Percentiles rank a stretch among this genome's conserved stretches.
Evolutionary conservation across 495 filamentous ascomycete genomes (phyloP).

Genomic region (Neurospora sp.): DNA sequence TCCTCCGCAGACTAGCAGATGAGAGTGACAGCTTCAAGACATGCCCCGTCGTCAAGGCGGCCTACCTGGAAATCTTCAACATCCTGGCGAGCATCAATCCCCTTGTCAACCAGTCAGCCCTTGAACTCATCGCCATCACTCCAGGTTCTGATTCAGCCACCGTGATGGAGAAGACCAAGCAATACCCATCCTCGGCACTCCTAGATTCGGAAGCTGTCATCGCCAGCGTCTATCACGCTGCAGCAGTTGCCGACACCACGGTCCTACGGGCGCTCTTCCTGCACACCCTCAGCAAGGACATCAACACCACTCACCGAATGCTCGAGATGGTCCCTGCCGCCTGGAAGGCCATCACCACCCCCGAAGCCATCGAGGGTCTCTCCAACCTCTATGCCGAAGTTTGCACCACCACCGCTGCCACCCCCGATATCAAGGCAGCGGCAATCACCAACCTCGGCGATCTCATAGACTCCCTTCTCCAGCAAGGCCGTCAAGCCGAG

Average conservation of each 20-base stretch:
- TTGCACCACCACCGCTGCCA: slow-evolving; percentile 7
- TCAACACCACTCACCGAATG: slow-evolving; percentile 21
- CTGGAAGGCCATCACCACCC: slow-evolving; percentile 9
- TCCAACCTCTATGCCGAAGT: slow-evolving; percentile 17
- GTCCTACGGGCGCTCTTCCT: slow-evolving; percentile 11
- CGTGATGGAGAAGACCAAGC: background rate
- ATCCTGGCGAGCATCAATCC: slow-evolving; percentile 14
- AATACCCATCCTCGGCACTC: slow-evolving; percentile 11
- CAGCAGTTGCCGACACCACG: slow-evolving; percentile 2
- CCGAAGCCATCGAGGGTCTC: slow-evolving; percentile 5
- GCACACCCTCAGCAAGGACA: slow-evolving; percentile 6
- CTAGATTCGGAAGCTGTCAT: slow-evolving; percentile 12
- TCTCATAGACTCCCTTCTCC: slow-evolving; percentile 21
- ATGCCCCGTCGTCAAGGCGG: slow-evolving; percentile 29
- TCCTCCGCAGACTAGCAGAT: slow-evolving; percentile 8
- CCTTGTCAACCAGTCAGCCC: background rate
- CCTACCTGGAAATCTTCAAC: slow-evolving; percentile 32
- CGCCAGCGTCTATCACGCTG: slow-evolving; percentile 10
- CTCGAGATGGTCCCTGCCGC: slow-evolving; percentile 19
- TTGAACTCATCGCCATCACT: background rate
- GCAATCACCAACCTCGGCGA: slow-evolving; percentile 26
- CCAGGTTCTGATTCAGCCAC: background rate
- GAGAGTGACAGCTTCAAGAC: slow-evolving; percentile 8
- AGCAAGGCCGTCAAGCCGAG: background rate
- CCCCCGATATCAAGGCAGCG: slow-evolving; percentile 26